Evolutionary conservation across 768 basidiomycete species (phyloP).

Genomic region (Pulveroboletus sp.): DNA sequence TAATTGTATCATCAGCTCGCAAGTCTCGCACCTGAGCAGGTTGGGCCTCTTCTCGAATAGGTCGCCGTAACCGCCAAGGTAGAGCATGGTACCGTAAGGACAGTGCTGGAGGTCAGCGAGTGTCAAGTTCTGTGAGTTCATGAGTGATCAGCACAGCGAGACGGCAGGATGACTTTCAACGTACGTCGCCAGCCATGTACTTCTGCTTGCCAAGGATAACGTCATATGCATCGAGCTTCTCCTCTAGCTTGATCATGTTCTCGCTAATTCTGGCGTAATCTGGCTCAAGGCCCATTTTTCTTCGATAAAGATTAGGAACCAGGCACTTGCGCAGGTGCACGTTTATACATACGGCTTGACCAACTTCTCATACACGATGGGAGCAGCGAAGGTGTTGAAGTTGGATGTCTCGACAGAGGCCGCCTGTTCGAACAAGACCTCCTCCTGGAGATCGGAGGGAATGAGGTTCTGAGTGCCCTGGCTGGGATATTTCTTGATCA

Average conservation of each 20-base stretch:
- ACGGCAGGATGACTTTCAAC: conserved; percentile 5
- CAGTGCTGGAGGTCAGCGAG: conserved; percentile 58
- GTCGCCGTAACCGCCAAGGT: conserved; percentile 21
- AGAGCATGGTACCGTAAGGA: conserved; percentile 38
- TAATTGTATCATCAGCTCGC: too few relatives aligned
- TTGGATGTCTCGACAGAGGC: conserved; percentile 45
- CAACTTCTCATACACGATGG: conserved; percentile 44
- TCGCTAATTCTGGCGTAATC: conserved; percentile 20
- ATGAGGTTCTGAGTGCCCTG: conserved; percentile 46
- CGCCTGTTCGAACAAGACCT: conserved; percentile 30
- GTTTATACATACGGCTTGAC: conserved; percentile 42
- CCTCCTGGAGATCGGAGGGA: conserved; percentile 38
- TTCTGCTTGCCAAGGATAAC: conserved; percentile 47
- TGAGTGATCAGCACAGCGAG: background rate
- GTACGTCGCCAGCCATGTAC: conserved; percentile 54
- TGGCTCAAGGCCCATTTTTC: conserved; percentile 6
- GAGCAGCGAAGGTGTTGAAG: conserved; percentile 42
- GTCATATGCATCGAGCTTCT: conserved; percentile 49
- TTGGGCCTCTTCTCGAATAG: conserved; percentile 37
- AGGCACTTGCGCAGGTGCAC: too few relatives aligned
- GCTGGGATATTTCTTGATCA: conserved; percentile 48
- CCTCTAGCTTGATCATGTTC: conserved; percentile 18
- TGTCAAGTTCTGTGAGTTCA: conserved; percentile 36
- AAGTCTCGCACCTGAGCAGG: conserved; percentile 36
- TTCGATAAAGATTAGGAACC: conserved; percentile 2